Percentiles rank a stretch among this genome's conserved stretches.
phyloP scores from a whole-genome alignment of 768 basidiomycete species.

The Podaxis sp. region DNA sequence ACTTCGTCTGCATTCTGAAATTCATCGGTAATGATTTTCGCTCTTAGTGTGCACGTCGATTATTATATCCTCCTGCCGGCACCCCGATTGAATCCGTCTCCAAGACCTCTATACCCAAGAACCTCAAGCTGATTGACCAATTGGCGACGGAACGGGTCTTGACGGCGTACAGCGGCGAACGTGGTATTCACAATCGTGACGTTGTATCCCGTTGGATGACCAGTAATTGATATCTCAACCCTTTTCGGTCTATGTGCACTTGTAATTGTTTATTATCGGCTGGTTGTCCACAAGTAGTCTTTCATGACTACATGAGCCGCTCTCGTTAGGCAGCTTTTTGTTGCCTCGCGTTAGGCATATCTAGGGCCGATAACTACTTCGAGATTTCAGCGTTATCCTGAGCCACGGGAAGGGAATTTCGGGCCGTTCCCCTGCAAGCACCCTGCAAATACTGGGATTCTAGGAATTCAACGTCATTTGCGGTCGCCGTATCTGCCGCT shows the following conservation, averaged over 20 bases:
- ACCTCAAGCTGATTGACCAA: constrained; percentile 60
- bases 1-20: background rate
- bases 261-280: background rate
- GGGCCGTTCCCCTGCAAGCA: no score
- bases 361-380: no score
- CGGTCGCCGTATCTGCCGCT: no score
- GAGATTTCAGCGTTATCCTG: no score
- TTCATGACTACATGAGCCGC: background rate
- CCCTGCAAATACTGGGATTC: no score
- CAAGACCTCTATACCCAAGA: constrained; percentile 56
- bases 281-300: background rate
- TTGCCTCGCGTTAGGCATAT: no score
- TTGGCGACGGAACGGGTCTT: constrained; percentile 72
- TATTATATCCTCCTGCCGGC: constrained; percentile 39
- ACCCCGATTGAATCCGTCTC: constrained; percentile 49
- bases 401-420: no score
- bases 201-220: constrained; percentile 48
- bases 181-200: constrained; percentile 40
- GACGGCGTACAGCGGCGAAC: constrained; percentile 55
- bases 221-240: constrained; percentile 18
- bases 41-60: constrained; percentile 57
- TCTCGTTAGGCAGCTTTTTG: background rate
- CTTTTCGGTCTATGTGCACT: background rate
- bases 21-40: background rate
- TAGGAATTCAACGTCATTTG: no score